Conservation (phyloP, 2,329 filamentous ascomycete genomes). For the Thelonectria discophora region DNA sequence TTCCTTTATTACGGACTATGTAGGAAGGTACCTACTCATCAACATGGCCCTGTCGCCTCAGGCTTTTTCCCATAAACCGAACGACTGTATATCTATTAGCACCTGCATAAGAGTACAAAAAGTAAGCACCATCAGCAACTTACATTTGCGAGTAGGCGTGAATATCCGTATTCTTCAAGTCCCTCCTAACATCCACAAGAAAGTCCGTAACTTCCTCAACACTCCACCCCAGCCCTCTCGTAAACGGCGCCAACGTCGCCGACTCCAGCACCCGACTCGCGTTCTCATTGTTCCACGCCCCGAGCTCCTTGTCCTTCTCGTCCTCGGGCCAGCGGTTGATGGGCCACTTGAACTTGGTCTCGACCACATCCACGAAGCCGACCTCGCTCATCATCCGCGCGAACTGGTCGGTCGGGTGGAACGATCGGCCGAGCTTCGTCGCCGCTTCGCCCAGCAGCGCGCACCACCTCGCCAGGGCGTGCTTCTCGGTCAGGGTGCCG, state of each 20-base stretch:
- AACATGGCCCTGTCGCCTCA: too few relatives aligned
- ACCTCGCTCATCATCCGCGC: conserved; percentile 20
- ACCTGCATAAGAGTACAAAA: too few relatives aligned
- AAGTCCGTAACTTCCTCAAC: conserved; percentile 11
- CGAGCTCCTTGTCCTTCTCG: conserved; percentile 11
- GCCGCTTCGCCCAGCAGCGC: conserved; percentile 27
- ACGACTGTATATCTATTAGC: not conserved
- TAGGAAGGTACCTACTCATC: too few relatives aligned
- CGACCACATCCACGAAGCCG: conserved; percentile 1
- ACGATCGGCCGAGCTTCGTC: conserved; percentile 22
- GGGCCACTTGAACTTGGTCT: conserved; percentile 12
- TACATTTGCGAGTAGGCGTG: conserved; percentile 31
- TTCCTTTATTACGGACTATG: too few relatives aligned
- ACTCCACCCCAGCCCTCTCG: conserved; percentile 21
- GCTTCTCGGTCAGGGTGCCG: conserved; percentile 29
- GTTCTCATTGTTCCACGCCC: conserved; percentile 13
- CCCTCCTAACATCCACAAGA: conserved; percentile 22
- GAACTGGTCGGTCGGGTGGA: not conserved
- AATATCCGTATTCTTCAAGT: conserved; percentile 12
- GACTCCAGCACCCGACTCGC: not conserved
- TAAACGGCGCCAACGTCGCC: conserved; percentile 8
- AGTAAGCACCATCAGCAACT: not conserved
- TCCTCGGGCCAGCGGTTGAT: conserved; percentile 24
- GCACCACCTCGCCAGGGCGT: conserved; percentile 28
- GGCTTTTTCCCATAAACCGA: not conserved